These are phyloP conservation scores for Avena atlantica DNA, from an alignment of 176 grass and related monocot genomes.

Conservation along the genomic window DNA sequence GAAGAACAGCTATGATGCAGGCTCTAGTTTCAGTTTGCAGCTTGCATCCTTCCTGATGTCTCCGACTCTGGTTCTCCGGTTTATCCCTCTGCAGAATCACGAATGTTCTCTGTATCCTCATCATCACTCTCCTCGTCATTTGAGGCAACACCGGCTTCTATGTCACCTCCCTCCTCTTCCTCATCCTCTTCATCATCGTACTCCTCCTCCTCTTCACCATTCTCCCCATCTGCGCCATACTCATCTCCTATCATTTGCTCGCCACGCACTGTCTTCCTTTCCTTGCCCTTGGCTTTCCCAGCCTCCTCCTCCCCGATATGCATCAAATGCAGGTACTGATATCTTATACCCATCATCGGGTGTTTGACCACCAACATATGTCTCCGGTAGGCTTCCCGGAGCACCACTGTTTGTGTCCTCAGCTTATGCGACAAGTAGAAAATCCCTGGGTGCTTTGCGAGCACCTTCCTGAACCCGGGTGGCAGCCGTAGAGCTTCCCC, in stretches of 20 bases:
- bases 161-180: constrained; percentile 46
- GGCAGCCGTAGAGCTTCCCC: constrained; percentile 68
- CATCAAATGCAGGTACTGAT: constrained; percentile 91
- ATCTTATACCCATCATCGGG: constrained; percentile 87
- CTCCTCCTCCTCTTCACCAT: constrained; percentile 38
- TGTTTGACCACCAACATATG: constrained; percentile 83
- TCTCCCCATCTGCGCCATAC: constrained; percentile 36
- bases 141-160: constrained; percentile 44
- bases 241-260: constrained; percentile 26
- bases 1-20: background rate
- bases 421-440: constrained; percentile 93
- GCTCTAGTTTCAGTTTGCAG: background rate
- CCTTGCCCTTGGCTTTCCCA: constrained; percentile 51
- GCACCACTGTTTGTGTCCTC: constrained; percentile 79
- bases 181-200: constrained; percentile 53
- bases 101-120: constrained; percentile 36
- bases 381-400: constrained; percentile 75
- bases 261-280: constrained; percentile 23
- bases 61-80: constrained; percentile 4
- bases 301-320: constrained; percentile 69
- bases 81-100: constrained; percentile 25
- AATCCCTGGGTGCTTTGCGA: constrained; percentile 81
- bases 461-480: constrained; percentile 74
- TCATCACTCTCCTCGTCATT: constrained; percentile 65
- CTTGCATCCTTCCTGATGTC: constrained; percentile 12